phyloP scores from a whole-genome alignment of 2,329 filamentous ascomycete genomes.

The Neonectria punicea region DNA sequence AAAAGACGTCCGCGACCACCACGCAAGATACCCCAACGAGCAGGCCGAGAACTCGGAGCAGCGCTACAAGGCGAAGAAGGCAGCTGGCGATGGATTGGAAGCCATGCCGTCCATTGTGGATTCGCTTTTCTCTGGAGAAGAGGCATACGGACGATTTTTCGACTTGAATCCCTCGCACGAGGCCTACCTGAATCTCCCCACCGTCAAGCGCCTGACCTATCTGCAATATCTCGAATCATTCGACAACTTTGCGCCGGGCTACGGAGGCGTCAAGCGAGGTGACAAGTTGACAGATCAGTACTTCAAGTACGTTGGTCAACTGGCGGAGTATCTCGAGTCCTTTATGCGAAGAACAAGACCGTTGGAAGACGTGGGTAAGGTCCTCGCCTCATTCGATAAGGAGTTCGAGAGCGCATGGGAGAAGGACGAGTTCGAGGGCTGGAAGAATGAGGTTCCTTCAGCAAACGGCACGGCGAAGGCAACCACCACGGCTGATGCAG shows the following conservation, averaged over 20 bases:
- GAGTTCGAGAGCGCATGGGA: conserved; percentile 90
- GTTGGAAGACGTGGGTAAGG: conserved; percentile 83
- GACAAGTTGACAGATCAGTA: conserved; percentile 95
- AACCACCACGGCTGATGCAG: conserved; percentile 65
- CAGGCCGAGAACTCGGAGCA: conserved; percentile 94
- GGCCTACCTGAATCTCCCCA: conserved; percentile 87
- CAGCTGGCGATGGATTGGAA: conserved; percentile 69
- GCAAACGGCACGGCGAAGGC: conserved; percentile 46
- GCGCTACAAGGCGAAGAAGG: conserved; percentile 80
- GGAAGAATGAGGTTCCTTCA: conserved; percentile 68
- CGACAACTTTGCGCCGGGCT: conserved; percentile 82
- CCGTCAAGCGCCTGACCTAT: conserved; percentile 86
- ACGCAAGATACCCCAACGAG: conserved; percentile 91
- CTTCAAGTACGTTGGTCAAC: conserved; percentile 84
- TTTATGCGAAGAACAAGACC: conserved; percentile 89
- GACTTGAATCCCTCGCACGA: conserved; percentile 89
- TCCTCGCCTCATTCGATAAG: conserved; percentile 79
- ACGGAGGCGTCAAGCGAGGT: conserved; percentile 77
- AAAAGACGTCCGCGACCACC: conserved; percentile 83
- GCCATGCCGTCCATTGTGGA: conserved; percentile 77
- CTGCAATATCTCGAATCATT: conserved; percentile 93
- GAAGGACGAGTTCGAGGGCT: conserved; percentile 81
- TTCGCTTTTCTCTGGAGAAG: conserved; percentile 94
- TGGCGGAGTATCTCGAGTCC: conserved; percentile 85
- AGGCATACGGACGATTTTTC: conserved; percentile 91